Base-by-base conservation (phyloP, 306 rosid genomes). In the Lathyrus sativus region DNA sequence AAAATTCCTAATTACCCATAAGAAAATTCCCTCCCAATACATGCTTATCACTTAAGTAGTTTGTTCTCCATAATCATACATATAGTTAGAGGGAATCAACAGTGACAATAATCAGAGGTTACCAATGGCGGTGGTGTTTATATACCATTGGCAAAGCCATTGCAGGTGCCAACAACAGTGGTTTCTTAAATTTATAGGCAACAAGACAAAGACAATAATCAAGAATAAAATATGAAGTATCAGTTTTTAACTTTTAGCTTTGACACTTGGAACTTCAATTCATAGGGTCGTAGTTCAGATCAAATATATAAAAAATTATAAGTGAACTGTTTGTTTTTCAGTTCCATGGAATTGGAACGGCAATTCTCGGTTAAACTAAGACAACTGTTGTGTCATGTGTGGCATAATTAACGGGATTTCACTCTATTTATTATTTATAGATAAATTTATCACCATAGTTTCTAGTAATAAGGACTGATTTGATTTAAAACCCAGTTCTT, bases 41-140 rank as follows among this genome's bases (percentile, higher is more conserved):
- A 43, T 5, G 60, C 22, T 61, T 50, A 17, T 42, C 9, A 3
- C 35, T 24, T 35, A 67, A 59, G 51, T 48, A 13, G 38, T 44
- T 56, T 77, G 12, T 78, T 50, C 29, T 61, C 71, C 46, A 67
- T 45, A 13, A 74, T 63, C 39, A 48, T 55, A 48, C 29, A 53
- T 12, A 42, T 18, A n/a, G 17, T 39, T 11, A 39, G 12, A 62
- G 53, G 19, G 5, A 24, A 24, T 8, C 11, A 43, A 62, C 6
- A 12, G 35, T 6, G 35, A 19, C 37, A 41, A 8, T 61, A 61
- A 61, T 61, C 31, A 38, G 31, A 61, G 49, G 48, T 37, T 17
- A 61, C 33, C 10, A 5, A 2, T 12, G 28, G 14, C 7, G 17
- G 14, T 14, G 46, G 22, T 19, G 22, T 19, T 19, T 19, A 19